Evolutionary conservation across 163 green algal species (phyloP).

Genomic region (Chloroidium sp.): DNA sequence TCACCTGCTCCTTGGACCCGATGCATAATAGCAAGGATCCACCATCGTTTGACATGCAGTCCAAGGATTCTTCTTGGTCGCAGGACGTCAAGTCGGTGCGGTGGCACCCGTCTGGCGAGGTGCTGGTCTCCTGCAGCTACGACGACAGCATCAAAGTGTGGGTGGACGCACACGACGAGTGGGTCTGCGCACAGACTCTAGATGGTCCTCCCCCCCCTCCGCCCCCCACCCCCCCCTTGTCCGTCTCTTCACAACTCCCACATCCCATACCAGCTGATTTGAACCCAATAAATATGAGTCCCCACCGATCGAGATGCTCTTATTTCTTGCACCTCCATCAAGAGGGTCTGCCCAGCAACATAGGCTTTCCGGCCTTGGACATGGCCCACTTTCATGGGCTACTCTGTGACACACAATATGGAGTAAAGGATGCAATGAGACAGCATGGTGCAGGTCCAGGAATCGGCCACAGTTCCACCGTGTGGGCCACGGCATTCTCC

Average conservation of each 20-base stretch:
- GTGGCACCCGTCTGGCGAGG: constrained; percentile 83
- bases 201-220: constrained; percentile 25
- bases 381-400: neutral
- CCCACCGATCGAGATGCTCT: too few species aligned
- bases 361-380: neutral
- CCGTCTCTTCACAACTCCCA: too few species aligned
- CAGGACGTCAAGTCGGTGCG: constrained; percentile 90
- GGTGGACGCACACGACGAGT: constrained; percentile 74
- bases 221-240: too few species aligned
- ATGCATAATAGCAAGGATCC: too few species aligned
- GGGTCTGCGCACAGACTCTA: constrained; percentile 70
- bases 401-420: neutral
- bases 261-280: too few species aligned
- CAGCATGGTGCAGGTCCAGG: constrained; percentile 13
- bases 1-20: too few species aligned
- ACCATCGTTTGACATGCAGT: neutral
- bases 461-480: constrained; percentile 72
- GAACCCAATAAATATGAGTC: too few species aligned
- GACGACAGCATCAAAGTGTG: constrained; percentile 89
- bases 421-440: too few species aligned
- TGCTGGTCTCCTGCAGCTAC: constrained; percentile 82
- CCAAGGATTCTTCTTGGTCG: too few species aligned
- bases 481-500: constrained; percentile 79
- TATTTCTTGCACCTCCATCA: too few species aligned
- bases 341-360: too few species aligned